Percentiles rank a stretch among this genome's conserved stretches.
Evolutionary conservation across 2,329 filamentous ascomycete genomes (phyloP).

Genomic region (Colletotrichum tropicicola): DNA sequence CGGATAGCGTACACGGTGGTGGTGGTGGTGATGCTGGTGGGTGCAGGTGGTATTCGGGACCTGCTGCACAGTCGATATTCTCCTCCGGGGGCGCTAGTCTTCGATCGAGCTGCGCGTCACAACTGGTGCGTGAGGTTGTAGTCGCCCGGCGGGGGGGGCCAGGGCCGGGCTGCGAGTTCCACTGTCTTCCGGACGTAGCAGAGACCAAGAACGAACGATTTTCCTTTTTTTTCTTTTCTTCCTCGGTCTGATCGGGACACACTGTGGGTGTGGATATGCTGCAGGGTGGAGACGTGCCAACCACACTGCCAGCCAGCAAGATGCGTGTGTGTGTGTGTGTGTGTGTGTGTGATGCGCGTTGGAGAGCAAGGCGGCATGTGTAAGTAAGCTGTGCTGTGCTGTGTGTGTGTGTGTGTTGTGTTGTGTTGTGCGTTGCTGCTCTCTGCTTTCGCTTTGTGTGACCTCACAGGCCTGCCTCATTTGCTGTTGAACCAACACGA

Average conservation of each 20-base stretch:
- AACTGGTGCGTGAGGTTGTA: conserved; percentile 22
- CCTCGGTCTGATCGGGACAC: neutral
- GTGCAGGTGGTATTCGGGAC: conserved; percentile 27
- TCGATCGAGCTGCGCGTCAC: conserved; percentile 30
- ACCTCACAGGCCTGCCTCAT: conserved; percentile 5
- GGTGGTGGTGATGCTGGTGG: neutral
- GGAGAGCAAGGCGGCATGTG: too few relatives aligned
- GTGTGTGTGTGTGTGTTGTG: too few relatives aligned
- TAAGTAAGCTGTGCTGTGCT: too few relatives aligned
- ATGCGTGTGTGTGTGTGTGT: too few relatives aligned
- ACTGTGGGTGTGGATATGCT: too few relatives aligned
- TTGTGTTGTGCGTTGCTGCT: too few relatives aligned
- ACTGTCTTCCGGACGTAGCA: conserved; percentile 30
- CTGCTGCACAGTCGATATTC: conserved; percentile 29
- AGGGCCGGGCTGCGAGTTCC: conserved; percentile 20
- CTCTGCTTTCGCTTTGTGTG: neutral
- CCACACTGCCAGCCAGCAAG: too few relatives aligned
- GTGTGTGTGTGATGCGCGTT: too few relatives aligned
- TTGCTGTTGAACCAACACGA: conserved; percentile 16
- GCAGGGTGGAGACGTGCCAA: too few relatives aligned
- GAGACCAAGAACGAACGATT: conserved; percentile 23
- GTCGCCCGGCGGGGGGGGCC: too few relatives aligned
- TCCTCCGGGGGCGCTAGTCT: conserved; percentile 24
- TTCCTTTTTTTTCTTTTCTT: neutral
- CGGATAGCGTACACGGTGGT: neutral